Base-by-base conservation (phyloP, 2,329 filamentous ascomycete genomes). In the Exophiala mesophila region DNA sequence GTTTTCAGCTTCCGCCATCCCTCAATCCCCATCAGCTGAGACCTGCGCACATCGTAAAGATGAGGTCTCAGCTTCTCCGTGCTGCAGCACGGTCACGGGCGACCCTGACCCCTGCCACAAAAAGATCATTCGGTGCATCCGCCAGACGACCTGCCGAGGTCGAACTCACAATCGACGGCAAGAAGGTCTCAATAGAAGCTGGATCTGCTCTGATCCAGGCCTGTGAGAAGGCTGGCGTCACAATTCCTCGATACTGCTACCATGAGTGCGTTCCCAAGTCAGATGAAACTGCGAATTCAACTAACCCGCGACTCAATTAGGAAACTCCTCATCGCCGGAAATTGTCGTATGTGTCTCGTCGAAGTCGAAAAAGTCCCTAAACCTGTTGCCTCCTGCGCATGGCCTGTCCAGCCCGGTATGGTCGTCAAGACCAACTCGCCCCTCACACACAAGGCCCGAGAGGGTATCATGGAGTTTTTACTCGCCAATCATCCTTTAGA, bases 341-440 rank as follows among this genome's bases (percentile, higher is more conserved):
- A 97, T 72, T 98, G 92, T 72, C 88, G 92, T 73, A 98, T 98
- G 92, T 98, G 92, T 71, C 73, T 98, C 62, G 92, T 98, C 62
- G 92, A 98, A 74, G 92, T 98, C 56, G 92, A 97, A 73, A 81
- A 82, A 69, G 86, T 88, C 48, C 92, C 92, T 46, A 98, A 98
- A 72, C 92, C 92, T 47, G 89, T 97, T 44, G 92, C 92, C 59
- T 98, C 92, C 51, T 98, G 92, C 70, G 92, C 92, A 57, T 98
- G 92, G 92, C 92, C 92, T 39, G 92, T 97, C 56, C 89, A 96
- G 68, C 87, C 92, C 42, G 92, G 92, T 50, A 98, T 98, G 92
- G 88, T 95, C 39, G 92, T 98, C 60, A 96, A 97, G 79, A 98
- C 92, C 52, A 88, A 96, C 70, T 96, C 92, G 44, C 87, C 90